A percentile compares a stretch with the other conserved stretches of the same genome.
Conservation (phyloP, 441 rosid genomes). For the Pelargonium cotyledonis region DNA sequence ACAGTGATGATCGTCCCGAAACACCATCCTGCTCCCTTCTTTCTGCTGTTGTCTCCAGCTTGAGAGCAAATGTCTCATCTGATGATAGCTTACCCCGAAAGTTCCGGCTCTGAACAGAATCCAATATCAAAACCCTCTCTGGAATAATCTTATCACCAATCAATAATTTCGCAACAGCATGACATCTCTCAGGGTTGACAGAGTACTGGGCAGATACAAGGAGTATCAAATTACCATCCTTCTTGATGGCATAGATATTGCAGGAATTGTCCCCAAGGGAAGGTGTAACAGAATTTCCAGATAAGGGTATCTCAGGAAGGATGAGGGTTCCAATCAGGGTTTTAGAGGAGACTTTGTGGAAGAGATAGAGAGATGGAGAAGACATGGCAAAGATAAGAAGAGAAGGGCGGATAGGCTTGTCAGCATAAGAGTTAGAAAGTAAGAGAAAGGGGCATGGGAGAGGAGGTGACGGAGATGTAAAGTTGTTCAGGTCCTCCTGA, state of each 20-base stretch:
- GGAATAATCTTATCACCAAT: slow-evolving; percentile 61
- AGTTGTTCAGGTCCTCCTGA: slow-evolving; percentile 91
- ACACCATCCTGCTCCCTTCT: slow-evolving; percentile 31
- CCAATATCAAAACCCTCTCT: slow-evolving; percentile 56
- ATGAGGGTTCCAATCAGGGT: slow-evolving; percentile 65
- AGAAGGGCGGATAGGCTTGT: slow-evolving; percentile 53
- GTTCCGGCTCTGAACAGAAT: slow-evolving; percentile 71
- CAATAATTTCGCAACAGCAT: slow-evolving; percentile 61
- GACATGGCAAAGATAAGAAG: slow-evolving; percentile 70
- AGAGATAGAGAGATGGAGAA: slow-evolving; percentile 51
- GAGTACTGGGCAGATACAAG: slow-evolving; percentile 59
- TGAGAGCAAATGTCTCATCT: slow-evolving; percentile 63
- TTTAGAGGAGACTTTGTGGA: slow-evolving; percentile 50
- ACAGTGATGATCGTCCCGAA: slow-evolving; percentile 26
- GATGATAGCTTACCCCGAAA: slow-evolving; percentile 77
- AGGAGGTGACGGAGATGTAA: slow-evolving; percentile 39
- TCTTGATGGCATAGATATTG: slow-evolving; percentile 56
- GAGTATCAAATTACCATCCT: slow-evolving; percentile 32
- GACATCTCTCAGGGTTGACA: slow-evolving; percentile 65
- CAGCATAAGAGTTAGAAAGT: slow-evolving; percentile 46
- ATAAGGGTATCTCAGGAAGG: slow-evolving; percentile 67
- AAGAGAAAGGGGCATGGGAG: slow-evolving; percentile 68
- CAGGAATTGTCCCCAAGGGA: slow-evolving; percentile 72
- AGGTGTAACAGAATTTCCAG: slow-evolving; percentile 56
- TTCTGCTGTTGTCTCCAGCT: slow-evolving; percentile 74